Conservation (phyloP, 306 rosid species). For the barrel medic (Medicago truncatula) region DNA sequence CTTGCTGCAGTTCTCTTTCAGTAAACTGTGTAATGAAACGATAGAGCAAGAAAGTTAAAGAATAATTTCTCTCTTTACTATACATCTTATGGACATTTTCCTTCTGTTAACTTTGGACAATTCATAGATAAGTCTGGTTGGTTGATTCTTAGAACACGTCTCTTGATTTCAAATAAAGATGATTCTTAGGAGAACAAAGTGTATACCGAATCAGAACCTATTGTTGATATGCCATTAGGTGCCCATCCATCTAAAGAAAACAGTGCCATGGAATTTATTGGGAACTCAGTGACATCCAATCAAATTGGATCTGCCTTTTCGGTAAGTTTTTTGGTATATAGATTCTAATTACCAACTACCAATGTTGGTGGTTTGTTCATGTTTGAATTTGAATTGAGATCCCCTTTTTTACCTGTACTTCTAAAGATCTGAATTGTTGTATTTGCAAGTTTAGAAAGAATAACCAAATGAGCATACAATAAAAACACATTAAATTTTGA, state of each 20-base stretch:
- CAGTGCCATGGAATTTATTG: conserved; percentile 36
- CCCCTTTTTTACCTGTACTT: conserved; percentile 9
- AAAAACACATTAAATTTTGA: too few species aligned
- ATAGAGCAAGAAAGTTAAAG: neutral
- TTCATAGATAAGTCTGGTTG: conserved; percentile 41
- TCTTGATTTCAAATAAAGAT: conserved; percentile 45
- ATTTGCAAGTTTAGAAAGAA: too few species aligned
- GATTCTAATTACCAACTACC: conserved; percentile 14
- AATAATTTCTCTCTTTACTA: conserved; percentile 19
- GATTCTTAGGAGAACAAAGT: conserved; percentile 48
- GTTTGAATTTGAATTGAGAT: conserved; percentile 37
- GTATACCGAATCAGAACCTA: conserved; percentile 42
- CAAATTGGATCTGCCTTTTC: conserved; percentile 40
- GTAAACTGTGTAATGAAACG: conserved; percentile 20
- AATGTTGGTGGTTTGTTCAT: conserved; percentile 19
- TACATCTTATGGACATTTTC: conserved; percentile 19
- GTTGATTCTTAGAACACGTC: conserved; percentile 54
- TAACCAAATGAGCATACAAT: too few species aligned
- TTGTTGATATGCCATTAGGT: conserved; percentile 42
- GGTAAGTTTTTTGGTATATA: conserved; percentile 13
- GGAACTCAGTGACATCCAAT: conserved; percentile 46
- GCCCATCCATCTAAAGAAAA: conserved; percentile 39
- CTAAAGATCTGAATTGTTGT: too few species aligned
- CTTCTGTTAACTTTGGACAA: conserved; percentile 36
- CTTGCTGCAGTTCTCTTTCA: neutral